phyloP scores from a whole-genome alignment of 148 eudicot species.

The Salicornia ramosissima region DNA sequence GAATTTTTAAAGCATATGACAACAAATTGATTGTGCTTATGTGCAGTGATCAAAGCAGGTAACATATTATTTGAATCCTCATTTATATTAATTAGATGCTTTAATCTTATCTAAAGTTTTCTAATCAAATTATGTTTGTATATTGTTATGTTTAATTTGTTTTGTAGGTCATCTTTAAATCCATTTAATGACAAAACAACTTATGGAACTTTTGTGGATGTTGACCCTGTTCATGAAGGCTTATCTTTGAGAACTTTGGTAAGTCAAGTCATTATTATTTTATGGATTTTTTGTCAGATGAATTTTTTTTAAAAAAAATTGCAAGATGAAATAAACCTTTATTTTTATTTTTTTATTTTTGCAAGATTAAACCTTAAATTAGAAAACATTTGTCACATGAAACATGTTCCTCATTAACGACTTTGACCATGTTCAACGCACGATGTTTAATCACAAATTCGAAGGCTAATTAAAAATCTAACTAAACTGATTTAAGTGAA shows the following conservation, averaged over 20 bases:
- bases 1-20: conserved; percentile 40
- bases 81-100: background rate
- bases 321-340: no score
- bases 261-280: background rate
- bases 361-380: no score
- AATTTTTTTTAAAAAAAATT: no score
- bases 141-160: background rate
- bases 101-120: background rate
- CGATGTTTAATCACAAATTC: no score
- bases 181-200: conserved; percentile 15
- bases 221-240: conserved; percentile 21
- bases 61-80: no score
- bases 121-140: background rate
- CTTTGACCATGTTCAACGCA: no score
- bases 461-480: no score
- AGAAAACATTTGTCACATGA: no score
- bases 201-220: conserved; percentile 32
- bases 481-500: no score
- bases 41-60: conserved; percentile 76
- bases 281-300: no score
- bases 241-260: conserved; percentile 28
- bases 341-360: no score
- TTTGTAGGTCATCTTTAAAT: conserved; percentile 26
- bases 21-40: conserved; percentile 47
- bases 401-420: no score